Evolutionary conservation across 2,329 filamentous ascomycete species (phyloP), one percentile per base, ranked within the genome.

Genomic region (Stachybotrys chartarum): DNA sequence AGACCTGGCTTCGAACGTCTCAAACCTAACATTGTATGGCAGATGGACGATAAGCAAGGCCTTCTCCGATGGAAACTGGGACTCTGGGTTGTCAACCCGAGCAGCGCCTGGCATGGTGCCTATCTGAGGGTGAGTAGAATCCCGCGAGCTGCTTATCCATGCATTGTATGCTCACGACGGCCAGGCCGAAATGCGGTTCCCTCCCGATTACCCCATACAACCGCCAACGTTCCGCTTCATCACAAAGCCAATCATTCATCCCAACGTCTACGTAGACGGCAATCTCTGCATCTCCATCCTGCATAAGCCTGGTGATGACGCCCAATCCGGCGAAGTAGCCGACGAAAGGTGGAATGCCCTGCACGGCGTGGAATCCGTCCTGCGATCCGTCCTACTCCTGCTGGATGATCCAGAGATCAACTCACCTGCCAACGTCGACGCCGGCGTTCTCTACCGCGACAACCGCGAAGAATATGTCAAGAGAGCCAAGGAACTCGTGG

Each of bases 211-310:
- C 72, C 94, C 94, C 0, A 96, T 90, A 75, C 80, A 83, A 47
- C 93, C 93, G 31, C 93, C 93, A 30, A 88, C 87, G 55, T 97
- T 99, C 78, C 86, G 87, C 60, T 97, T 99, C 74, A 70, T 84
- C 17, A 75, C 77, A 24, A 81, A 80, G 39, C 85, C 88, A 16
- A 86, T 97, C 59, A 91, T 85, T 74, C 93, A 99, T 70, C 93
- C 93, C 3, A 99, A 99, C 70, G 86, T 99, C 66, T 97, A 97
- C 75, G 75, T 84, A 6, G 90, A 97, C 70, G 93, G 93, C 64
- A 87, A 87, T 62, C 82, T 97, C 49, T 97, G 94, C 77, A 97
- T 99, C 69, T 97, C 92, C 50, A 99, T 99, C 65, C 84, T 99
- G 11, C 93, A 99, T 72, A 82, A 84, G 17, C 91, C 94, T 0